phyloP scores from a whole-genome alignment of 1,139 yeast species.

The Zygoascus sp. region DNA sequence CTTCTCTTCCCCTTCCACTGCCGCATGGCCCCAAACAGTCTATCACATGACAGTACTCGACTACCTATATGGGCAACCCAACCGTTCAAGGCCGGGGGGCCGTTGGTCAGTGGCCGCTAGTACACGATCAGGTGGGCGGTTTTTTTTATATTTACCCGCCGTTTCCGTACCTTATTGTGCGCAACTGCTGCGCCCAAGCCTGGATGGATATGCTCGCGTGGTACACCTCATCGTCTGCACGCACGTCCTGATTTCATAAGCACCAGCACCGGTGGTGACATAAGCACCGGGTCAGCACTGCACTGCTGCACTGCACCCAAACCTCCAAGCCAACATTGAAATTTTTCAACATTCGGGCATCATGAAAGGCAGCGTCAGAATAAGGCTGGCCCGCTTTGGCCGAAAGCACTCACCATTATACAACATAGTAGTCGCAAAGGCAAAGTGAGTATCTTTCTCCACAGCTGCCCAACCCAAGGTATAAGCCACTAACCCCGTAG shows the following conservation, averaged over 20 bases:
- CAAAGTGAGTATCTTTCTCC: slow-evolving; percentile 34
- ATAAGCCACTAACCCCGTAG: slow-evolving; percentile 20
- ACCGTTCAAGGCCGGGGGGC: not conserved
- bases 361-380: slow-evolving; percentile 45
- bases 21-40: too few species aligned
- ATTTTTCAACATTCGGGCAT: slow-evolving; percentile 9
- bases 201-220: too few species aligned
- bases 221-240: too few species aligned
- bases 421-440: slow-evolving; percentile 85
- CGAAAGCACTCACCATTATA: slow-evolving; percentile 82
- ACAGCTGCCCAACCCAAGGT: not conserved
- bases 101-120: too few species aligned
- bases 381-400: slow-evolving; percentile 90
- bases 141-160: too few species aligned
- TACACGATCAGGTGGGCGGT: too few species aligned
- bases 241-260: not conserved
- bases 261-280: not conserved
- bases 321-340: not conserved
- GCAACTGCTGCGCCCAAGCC: too few species aligned
- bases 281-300: not conserved
- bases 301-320: too few species aligned
- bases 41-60: not conserved
- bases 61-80: not conserved
- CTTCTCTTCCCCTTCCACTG: too few species aligned
- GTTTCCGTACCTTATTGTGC: too few species aligned